Evolutionary conservation across 169 alveolate genomes (phyloP).

Genomic region (Cryptosporidium tyzzeri): DNA sequence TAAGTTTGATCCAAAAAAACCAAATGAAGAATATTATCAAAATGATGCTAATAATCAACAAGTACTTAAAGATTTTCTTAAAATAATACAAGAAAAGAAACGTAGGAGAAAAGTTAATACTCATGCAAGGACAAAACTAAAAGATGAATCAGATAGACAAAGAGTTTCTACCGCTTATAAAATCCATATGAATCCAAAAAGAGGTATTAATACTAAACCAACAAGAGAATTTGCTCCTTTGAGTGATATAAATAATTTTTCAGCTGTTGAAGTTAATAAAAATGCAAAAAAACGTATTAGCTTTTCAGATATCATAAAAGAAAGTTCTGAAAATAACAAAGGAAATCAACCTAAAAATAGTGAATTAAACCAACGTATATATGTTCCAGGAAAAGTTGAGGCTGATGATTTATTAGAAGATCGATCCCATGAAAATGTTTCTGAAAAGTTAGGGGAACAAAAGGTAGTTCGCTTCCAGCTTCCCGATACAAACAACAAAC

Average conservation of each 20-base stretch:
- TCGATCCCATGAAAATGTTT: background rate
- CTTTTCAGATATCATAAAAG: background rate
- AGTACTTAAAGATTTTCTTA: conserved; percentile 41
- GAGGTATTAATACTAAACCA: background rate
- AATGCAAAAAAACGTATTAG: background rate
- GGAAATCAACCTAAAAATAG: background rate
- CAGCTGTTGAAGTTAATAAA: background rate
- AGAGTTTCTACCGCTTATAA: conserved; percentile 33
- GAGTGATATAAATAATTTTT: background rate
- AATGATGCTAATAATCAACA: background rate
- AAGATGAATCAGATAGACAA: conserved; percentile 5
- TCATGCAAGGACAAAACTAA: background rate
- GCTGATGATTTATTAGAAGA: conserved; percentile 8
- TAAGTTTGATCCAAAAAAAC: background rate
- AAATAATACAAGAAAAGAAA: conserved; percentile 32
- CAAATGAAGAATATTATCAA: background rate
- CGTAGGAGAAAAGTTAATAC: background rate
- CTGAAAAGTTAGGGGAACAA: background rate
- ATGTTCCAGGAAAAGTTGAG: background rate
- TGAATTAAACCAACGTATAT: background rate
- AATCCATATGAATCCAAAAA: conserved; percentile 3
- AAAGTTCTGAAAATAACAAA: background rate
- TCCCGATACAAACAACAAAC: conserved; percentile 7
- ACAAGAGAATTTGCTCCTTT: conserved; percentile 32
- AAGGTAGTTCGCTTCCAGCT: conserved; percentile 34